These are phyloP conservation scores for Pleurotus sapidus DNA, from an alignment of 768 basidiomycete species.

Conservation along the genomic window DNA sequence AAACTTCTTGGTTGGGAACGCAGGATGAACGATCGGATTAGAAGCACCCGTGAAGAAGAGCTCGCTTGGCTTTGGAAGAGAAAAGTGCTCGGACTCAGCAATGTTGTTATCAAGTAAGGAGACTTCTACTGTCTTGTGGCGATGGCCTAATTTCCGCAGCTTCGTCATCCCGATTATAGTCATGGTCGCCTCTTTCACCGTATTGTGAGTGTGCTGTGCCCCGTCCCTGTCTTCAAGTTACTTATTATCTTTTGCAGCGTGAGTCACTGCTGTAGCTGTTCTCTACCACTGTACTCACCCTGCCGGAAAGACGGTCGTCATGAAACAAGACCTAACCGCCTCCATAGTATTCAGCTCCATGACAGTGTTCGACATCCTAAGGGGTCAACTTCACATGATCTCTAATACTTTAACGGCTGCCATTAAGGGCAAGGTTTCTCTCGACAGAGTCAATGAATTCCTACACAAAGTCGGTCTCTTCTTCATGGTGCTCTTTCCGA, in stretches of 20 bases:
- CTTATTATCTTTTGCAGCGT: too few relatives aligned
- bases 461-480: conserved; percentile 29
- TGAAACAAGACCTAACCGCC: conserved; percentile 37
- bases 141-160: conserved; percentile 26
- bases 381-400: conserved; percentile 43
- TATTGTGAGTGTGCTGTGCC: conserved; percentile 40
- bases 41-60: conserved; percentile 60
- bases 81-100: conserved; percentile 47
- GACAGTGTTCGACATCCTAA: conserved; percentile 61
- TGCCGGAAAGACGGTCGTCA: conserved; percentile 30
- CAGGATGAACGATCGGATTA: conserved; percentile 49
- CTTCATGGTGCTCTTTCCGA: background rate
- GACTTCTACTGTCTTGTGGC: background rate
- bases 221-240: too few relatives aligned
- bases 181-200: conserved; percentile 63
- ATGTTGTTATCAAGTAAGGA: conserved; percentile 40
- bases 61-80: conserved; percentile 50
- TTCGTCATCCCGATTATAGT: conserved; percentile 58
- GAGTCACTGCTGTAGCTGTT: too few relatives aligned
- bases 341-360: conserved; percentile 51
- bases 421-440: conserved; percentile 53
- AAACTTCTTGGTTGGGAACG: conserved; percentile 72
- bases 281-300: too few relatives aligned
- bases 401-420: conserved; percentile 22
- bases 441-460: conserved; percentile 50